phyloP scores from a whole-genome alignment of 805 yeast genomes.

The Vanderwaltozyma yarrowii region DNA sequence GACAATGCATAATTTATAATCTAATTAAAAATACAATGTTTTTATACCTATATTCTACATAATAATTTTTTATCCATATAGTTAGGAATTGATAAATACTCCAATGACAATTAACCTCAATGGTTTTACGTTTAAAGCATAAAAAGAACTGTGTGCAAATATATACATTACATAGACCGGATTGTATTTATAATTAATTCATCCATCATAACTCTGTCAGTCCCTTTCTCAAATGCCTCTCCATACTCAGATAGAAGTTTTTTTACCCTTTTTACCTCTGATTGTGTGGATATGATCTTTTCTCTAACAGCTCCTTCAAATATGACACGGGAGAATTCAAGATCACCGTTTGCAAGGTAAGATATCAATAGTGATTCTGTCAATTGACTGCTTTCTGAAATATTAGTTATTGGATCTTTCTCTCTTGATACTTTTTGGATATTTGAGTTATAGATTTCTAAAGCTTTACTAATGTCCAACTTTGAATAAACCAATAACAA shows the following conservation, averaged over 20 bases:
- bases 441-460: constrained; percentile 38
- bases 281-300: constrained; percentile 30
- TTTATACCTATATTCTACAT: background rate
- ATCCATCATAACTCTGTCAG: constrained; percentile 19
- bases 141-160: too few relatives aligned
- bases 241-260: constrained; percentile 39
- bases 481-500: constrained; percentile 34
- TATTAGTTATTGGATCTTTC: constrained; percentile 17
- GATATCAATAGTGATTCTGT: constrained; percentile 40
- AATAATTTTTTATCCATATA: too few relatives aligned
- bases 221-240: constrained; percentile 36
- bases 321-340: constrained; percentile 44
- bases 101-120: too few relatives aligned
- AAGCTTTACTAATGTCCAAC: constrained; percentile 31
- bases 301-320: constrained; percentile 38
- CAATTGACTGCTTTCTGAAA: constrained; percentile 35
- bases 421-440: constrained; percentile 31
- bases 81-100: too few relatives aligned
- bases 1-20: background rate
- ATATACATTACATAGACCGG: too few relatives aligned
- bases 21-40: too few relatives aligned
- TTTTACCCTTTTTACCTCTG: constrained; percentile 34
- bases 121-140: too few relatives aligned
- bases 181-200: constrained; percentile 4
- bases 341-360: constrained; percentile 35